These are phyloP conservation scores for Trichophyton mentagrophytes DNA, from an alignment of 2,329 filamentous ascomycete genomes.

Conservation along the genomic window DNA sequence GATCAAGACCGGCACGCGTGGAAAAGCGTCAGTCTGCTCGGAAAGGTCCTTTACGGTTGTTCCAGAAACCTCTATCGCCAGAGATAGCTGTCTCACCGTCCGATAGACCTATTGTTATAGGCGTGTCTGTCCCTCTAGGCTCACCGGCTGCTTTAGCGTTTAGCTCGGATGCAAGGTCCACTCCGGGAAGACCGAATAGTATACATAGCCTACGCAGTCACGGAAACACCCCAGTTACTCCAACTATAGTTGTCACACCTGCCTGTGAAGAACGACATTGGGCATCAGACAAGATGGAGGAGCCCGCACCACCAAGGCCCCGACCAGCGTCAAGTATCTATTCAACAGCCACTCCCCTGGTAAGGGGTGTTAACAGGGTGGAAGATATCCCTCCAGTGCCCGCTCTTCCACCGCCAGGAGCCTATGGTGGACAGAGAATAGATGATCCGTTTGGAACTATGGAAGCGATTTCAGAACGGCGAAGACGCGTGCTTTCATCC, in stretches of 20 bases:
- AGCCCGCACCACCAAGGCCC: slow-evolving; percentile 17
- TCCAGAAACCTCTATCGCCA: slow-evolving; percentile 9
- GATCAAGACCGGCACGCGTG: slow-evolving; percentile 2
- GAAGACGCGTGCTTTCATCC: slow-evolving; percentile 23
- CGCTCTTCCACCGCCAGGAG: slow-evolving; percentile 26
- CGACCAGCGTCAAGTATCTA: slow-evolving; percentile 34
- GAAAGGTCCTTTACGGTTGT: slow-evolving; percentile 3
- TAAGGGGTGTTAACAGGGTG: slow-evolving; percentile 6
- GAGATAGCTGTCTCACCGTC: slow-evolving; percentile 27
- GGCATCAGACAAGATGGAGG: slow-evolving; percentile 17
- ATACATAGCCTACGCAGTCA: slow-evolving; percentile 17
- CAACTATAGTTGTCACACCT: slow-evolving; percentile 36
- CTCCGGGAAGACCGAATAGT: slow-evolving; percentile 17
- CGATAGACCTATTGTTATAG: slow-evolving; percentile 35
- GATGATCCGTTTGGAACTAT: slow-evolving; percentile 12
- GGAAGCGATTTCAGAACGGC: slow-evolving; percentile 10
- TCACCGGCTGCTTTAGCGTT: slow-evolving; percentile 2
- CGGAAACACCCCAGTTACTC: slow-evolving; percentile 28
- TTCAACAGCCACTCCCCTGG: slow-evolving; percentile 28
- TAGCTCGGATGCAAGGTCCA: slow-evolving; percentile 11
- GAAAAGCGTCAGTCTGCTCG: slow-evolving; percentile 7
- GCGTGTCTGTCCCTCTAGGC: slow-evolving; percentile 29
- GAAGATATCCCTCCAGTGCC: slow-evolving; percentile 29
- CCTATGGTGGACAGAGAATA: slow-evolving; percentile 10
- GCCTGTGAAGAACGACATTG: slow-evolving; percentile 30